Base-by-base conservation (phyloP, 2,329 filamentous ascomycete genomes). In the Alternaria consortialis region DNA sequence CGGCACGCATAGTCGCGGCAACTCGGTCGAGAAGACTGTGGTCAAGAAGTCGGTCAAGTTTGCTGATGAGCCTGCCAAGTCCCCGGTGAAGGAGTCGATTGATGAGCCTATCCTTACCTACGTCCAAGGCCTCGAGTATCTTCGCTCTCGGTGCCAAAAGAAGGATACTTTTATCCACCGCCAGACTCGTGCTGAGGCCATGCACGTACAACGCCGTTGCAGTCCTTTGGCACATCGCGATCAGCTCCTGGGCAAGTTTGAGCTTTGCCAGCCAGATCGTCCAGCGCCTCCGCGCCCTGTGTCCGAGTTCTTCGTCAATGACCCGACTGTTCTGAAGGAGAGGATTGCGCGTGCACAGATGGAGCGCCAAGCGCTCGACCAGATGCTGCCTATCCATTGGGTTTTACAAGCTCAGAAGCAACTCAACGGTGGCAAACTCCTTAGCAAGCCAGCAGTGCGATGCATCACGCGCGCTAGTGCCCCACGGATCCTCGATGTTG, bases 161-260 rank as follows among this genome's bases (percentile, higher is more conserved):
- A 82, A 84, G 17, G 95, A 98, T 77, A 88, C 90, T 9, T 97
- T 97, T 75, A 86, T 97, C 56, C 91, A 97, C 77, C 90, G 92
- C 42, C 88, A 92, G 58, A 87, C 91, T 25, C 90, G 95, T 50
- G 96, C 94, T 61, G 94, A 98, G 76, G 92, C 93, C 25, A 84
- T 97, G 48, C 94, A 97, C 76, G 88, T 93, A 29, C 88, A 91
- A 73, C 90, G 95, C 39, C 85, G 94, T 57, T 92, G 90, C 44
- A 86, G 93, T 58, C 85, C 86, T 20, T 85, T 90, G 59, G 82
- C 86, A 40, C 93, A 97, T 79, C 86, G 90, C 74, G 91, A 92
- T 74, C 91, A 93, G 74, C 87, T 98, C 20, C 86, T 92, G 32
- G 93, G 94, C 69, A 95, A 92, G 76, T 96, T 92, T 75, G 90